Percentiles rank a stretch among this genome's conserved stretches.
These are phyloP conservation scores for Mollisiaceae sp. DNA, from an alignment of 2,329 filamentous ascomycete species.

Conservation along the genomic window DNA sequence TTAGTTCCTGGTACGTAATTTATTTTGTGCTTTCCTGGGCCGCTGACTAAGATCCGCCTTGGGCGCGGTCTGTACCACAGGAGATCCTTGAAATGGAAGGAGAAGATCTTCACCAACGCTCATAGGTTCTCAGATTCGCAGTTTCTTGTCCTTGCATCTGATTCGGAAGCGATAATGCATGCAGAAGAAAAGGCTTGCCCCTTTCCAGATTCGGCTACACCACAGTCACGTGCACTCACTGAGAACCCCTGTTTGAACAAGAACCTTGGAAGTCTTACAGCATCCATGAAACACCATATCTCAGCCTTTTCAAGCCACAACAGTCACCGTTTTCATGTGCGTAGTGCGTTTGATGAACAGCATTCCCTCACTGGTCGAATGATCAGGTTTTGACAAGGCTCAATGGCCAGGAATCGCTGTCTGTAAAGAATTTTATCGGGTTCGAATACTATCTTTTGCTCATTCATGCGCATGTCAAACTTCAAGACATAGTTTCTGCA, in stretches of 20 bases:
- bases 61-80: not conserved
- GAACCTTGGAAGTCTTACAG: not conserved
- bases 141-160: not conserved
- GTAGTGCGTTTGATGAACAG: not conserved
- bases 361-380: not conserved
- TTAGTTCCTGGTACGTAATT: constrained; percentile 2
- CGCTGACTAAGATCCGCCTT: not conserved
- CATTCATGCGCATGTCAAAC: not conserved
- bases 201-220: not conserved
- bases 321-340: not conserved
- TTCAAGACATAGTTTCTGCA: not conserved
- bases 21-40: not conserved
- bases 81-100: not conserved
- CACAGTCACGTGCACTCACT: not conserved
- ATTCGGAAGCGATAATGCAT: not conserved
- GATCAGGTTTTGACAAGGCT: not conserved
- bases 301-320: not conserved
- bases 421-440: not conserved
- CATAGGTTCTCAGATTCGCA: constrained; percentile 2
- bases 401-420: not conserved
- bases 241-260: not conserved
- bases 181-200: constrained; percentile 1
- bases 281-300: not conserved
- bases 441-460: not conserved
- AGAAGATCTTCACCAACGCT: not conserved